Evolutionary conservation across 2,329 filamentous ascomycete genomes (phyloP).

Genomic region (Didymella segeticola): DNA sequence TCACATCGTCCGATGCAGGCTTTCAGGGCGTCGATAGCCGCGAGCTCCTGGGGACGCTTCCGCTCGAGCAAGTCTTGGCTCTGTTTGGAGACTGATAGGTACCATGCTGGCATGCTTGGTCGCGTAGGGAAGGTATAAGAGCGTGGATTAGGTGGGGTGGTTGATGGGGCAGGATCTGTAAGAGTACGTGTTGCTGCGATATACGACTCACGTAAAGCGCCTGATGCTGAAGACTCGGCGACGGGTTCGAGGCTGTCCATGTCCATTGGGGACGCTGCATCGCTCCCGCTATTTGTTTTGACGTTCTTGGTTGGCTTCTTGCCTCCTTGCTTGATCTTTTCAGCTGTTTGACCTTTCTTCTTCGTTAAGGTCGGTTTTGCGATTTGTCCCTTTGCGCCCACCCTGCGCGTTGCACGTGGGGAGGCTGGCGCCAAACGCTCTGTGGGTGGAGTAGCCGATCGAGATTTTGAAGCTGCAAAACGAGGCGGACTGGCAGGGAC

Average conservation of each 20-base stretch:
- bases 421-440: not conserved
- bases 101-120: slow-evolving; percentile 21
- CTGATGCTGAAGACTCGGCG: slow-evolving; percentile 11
- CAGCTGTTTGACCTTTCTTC: not conserved
- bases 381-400: not conserved
- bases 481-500: too few relatives aligned
- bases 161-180: not conserved
- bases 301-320: not conserved
- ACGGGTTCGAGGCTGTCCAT: not conserved
- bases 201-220: not conserved
- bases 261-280: not conserved
- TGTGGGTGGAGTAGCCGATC: not conserved
- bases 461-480: not conserved
- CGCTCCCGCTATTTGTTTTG: not conserved
- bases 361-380: not conserved
- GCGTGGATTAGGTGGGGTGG: not conserved
- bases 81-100: slow-evolving; percentile 13
- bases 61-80: slow-evolving; percentile 15
- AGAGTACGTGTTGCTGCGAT: not conserved
- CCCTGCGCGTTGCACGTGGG: not conserved
- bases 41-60: slow-evolving; percentile 22
- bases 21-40: slow-evolving; percentile 33
- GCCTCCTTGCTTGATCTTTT: slow-evolving; percentile 2
- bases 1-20: slow-evolving; percentile 31
- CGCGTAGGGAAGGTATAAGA: not conserved